Evolutionary conservation across 805 yeast genomes (phyloP), one percentile per base, ranked within the genome.

Genomic region (Kockiozyma suomiensis): DNA sequence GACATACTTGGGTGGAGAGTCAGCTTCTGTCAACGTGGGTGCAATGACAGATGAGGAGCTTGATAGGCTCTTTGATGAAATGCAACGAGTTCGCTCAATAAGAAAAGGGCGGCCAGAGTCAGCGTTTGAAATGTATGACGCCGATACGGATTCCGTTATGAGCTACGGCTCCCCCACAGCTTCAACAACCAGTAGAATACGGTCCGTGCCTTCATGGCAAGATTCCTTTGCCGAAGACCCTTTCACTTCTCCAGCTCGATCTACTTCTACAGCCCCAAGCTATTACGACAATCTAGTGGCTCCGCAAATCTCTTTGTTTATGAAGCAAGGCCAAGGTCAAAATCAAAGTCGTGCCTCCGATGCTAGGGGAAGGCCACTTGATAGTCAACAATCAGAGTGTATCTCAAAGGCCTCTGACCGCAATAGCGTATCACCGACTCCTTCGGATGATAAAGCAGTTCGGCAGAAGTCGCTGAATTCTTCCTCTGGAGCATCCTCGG

Each of bases 21-120:
- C 58, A 13, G 37, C 60, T 12, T 17, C 62, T 1, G 51, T 42
- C 3, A 54, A 45, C 19, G 50, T 62, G 17, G 54, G 50, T 12
- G 42, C 55, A 10, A 30, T 60, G 53, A 48, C 53, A 4, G 66
- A 61, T 37, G 66, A 63, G 8, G 62, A 63, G 46, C 56, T 63
- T 17, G 66, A 63, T 21, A 38, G 49, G 30, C 49, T 63, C 13
- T 63, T 61, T 49, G 66, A 62, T 21, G 62, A 63, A 40, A 56
- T 63, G 60, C 61, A 56, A 30, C 43, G 61, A 4, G 59, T 63
- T 1, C 53, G 66, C 2, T 61, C 62, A 7, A 32, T 43, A 12
- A 43, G 66, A 13, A 49, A 46, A 23, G 50, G 50, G 6, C 56
- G 61, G 25, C 60, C 65, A 5, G 60, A 54, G 25, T 61, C 65